Percentiles rank a stretch among this genome's conserved stretches.
Conservation (phyloP, 2,329 filamentous ascomycete species). For the Neonectria punicea region DNA sequence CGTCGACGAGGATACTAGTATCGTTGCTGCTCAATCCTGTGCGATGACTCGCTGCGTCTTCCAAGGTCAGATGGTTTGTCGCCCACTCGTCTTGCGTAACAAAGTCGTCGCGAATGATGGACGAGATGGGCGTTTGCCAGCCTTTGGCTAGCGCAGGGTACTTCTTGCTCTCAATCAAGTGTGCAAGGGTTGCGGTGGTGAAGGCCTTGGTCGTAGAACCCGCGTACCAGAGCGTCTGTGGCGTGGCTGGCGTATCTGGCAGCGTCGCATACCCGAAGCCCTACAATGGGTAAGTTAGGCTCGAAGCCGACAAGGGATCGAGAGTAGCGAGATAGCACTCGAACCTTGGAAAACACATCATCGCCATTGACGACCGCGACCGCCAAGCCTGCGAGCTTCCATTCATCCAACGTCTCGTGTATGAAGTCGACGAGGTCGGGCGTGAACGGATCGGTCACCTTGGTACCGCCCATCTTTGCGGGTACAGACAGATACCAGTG, state of each 20-base stretch:
- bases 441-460: background rate
- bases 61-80: conserved; percentile 61
- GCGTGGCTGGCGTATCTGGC: conserved; percentile 53
- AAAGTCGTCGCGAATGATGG: conserved; percentile 62
- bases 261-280: conserved; percentile 44
- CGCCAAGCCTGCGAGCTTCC: conserved; percentile 42
- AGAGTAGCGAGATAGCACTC: too few relatives aligned
- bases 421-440: background rate
- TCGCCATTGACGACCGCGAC: conserved; percentile 42
- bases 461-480: background rate
- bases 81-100: conserved; percentile 58
- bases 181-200: conserved; percentile 60
- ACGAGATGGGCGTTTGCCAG: conserved; percentile 59
- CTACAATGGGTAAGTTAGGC: too few relatives aligned
- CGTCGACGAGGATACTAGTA: conserved; percentile 44
- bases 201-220: conserved; percentile 68
- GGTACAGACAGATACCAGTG: background rate
- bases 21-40: conserved; percentile 60
- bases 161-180: conserved; percentile 57
- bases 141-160: conserved; percentile 45
- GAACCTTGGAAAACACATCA: conserved; percentile 38
- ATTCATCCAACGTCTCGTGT: conserved; percentile 32
- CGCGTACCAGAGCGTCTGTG: conserved; percentile 63
- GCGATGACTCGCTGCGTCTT: conserved; percentile 64
- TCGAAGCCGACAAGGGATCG: too few relatives aligned